phyloP scores from a whole-genome alignment of 2,329 filamentous ascomycete genomes.

The Colletotrichum falcatum region DNA sequence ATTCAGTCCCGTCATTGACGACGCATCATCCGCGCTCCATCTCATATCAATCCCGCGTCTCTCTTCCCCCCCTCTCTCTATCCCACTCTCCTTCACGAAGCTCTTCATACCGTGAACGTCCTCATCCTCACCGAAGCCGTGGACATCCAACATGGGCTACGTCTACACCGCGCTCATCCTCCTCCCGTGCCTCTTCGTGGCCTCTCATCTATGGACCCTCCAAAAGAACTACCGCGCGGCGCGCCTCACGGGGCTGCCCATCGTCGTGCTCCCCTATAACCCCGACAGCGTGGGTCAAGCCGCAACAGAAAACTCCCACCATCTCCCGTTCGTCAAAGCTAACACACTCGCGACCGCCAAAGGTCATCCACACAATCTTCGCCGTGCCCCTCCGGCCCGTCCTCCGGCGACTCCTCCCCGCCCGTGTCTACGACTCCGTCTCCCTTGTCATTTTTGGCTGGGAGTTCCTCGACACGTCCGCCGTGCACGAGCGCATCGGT shows the following conservation, averaged over 20 bases:
- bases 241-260: background rate
- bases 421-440: constrained; percentile 44
- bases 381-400: constrained; percentile 42
- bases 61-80: too few relatives aligned
- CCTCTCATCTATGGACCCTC: constrained; percentile 28
- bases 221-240: constrained; percentile 3
- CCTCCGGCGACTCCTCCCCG: constrained; percentile 46
- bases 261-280: constrained; percentile 4
- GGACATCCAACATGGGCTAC: background rate
- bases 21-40: too few relatives aligned
- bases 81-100: too few relatives aligned
- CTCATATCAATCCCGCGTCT: too few relatives aligned
- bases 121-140: background rate
- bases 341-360: background rate
- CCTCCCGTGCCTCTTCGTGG: constrained; percentile 7
- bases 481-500: constrained; percentile 46
- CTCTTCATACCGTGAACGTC: background rate
- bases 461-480: constrained; percentile 48
- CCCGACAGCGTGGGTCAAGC: background rate
- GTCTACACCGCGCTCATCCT: background rate
- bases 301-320: too few relatives aligned
- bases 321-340: too few relatives aligned
- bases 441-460: constrained; percentile 48
- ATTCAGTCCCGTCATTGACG: too few relatives aligned
- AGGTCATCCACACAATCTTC: constrained; percentile 38